Evolutionary conservation across 805 yeast species (phyloP).

Genomic region (Ogataea sp.): DNA sequence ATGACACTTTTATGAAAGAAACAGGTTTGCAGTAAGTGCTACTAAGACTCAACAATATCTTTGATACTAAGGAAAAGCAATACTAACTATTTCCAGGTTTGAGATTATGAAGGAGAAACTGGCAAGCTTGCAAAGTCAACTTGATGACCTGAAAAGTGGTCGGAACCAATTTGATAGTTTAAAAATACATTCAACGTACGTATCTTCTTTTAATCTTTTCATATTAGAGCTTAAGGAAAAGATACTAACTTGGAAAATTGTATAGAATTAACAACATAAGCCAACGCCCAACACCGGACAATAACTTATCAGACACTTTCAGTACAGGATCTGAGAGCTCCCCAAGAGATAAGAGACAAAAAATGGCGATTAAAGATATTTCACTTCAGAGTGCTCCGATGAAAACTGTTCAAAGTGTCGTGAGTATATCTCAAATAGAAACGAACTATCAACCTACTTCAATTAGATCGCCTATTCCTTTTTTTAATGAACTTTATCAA

Average conservation of each 20-base stretch:
- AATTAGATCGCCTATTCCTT: slow-evolving; percentile 4
- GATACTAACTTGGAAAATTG: too few species aligned
- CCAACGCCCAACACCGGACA: too few species aligned
- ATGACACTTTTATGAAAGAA: not conserved
- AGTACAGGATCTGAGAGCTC: not conserved
- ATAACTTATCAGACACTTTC: not conserved
- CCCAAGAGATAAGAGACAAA: slow-evolving; percentile 1
- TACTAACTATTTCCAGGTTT: slow-evolving; percentile 1
- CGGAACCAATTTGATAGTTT: too few species aligned
- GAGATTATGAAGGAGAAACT: not conserved
- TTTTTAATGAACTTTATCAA: slow-evolving; percentile 3
- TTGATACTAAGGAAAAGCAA: not conserved
- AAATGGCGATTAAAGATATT: slow-evolving; percentile 7
- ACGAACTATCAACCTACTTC: not conserved
- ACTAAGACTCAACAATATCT: not conserved
- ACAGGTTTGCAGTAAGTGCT: not conserved
- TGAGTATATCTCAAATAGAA: slow-evolving; percentile 4
- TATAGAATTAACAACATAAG: too few species aligned
- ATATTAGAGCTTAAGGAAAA: too few species aligned
- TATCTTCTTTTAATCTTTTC: not conserved
- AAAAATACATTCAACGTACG: too few species aligned
- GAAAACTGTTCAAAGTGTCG: slow-evolving; percentile 9
- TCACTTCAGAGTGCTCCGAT: slow-evolving; percentile 9
- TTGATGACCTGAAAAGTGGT: too few species aligned
- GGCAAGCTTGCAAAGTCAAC: not conserved